A percentile compares a stretch with the other conserved stretches of the same genome.
These are phyloP conservation scores for Pascua sp. DNA, from an alignment of 1,284 basidiomycete genomes.

Conservation along the genomic window DNA sequence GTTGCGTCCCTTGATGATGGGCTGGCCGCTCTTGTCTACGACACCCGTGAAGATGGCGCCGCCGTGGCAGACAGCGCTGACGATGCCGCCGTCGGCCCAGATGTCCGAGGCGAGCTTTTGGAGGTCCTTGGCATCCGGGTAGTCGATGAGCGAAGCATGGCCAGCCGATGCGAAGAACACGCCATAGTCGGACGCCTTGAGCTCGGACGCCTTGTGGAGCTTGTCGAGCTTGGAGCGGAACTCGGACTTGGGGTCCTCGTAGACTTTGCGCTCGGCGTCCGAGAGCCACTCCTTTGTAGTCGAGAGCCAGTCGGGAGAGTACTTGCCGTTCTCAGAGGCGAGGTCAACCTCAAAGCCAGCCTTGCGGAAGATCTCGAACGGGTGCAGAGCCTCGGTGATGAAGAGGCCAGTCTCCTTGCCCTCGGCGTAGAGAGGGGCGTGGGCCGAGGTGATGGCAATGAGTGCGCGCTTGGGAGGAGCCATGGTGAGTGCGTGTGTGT, in stretches of 20 bases:
- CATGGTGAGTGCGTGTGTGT: constrained; percentile 12
- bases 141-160: constrained; percentile 23
- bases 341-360: constrained; percentile 26
- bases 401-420: constrained; percentile 24
- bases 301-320: constrained; percentile 16
- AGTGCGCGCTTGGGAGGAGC: constrained; percentile 18
- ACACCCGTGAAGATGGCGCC: constrained; percentile 11
- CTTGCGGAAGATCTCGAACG: constrained; percentile 18
- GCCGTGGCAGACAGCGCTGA: constrained; percentile 22
- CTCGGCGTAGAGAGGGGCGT: constrained; percentile 14
- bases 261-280: constrained; percentile 10
- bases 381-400: constrained; percentile 26
- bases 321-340: constrained; percentile 18
- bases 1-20: constrained; percentile 16
- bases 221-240: constrained; percentile 21
- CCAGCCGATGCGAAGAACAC: constrained; percentile 25
- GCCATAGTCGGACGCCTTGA: constrained; percentile 14
- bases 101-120: constrained; percentile 16
- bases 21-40: background rate
- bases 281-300: constrained; percentile 12
- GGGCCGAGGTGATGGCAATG: constrained; percentile 20
- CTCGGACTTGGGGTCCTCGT: constrained; percentile 15
- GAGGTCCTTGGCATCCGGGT: constrained; percentile 12
- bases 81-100: constrained; percentile 18
- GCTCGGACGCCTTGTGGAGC: constrained; percentile 12